Base-by-base conservation (phyloP, 192 early-diverging fungal species). In the Rhizophagus clarus region DNA sequence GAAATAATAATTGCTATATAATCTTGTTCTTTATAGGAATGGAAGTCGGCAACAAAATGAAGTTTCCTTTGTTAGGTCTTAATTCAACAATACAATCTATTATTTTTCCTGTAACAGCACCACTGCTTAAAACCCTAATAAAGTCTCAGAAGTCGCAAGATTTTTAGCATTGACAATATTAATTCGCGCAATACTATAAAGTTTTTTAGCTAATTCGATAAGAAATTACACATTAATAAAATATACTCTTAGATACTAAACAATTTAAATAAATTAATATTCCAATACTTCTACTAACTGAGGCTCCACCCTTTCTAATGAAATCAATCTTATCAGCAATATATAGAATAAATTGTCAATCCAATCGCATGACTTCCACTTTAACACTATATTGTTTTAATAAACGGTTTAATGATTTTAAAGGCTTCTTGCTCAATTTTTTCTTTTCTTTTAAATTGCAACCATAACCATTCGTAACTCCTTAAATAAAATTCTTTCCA, bases 111-210 rank as follows among this genome's bases (percentile, higher is more conserved):
- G 68, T n/a, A 29, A 68, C 4, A 28, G 8, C 10, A 15, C 76
- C 87, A 88, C 87, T 81, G 81, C 84, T 17, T 84, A 73, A 66
- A 8, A 82, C 86, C 24, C 84, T 82, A 26, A 89, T 86, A 66
- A 92, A 76, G 40, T 89, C 82, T 67, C 86, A 88, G 60, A 92
- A 83, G 67, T 89, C 83, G 11, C 83, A 17, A 98, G 83, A n/a
- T 88, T 87, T 60, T 92, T 90, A 4, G 94, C 96, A 75, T 89
- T 87, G 61, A 90, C 79, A 63, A 95, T 85, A 56, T 92, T 88
- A 40, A 97, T 80, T 84, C 95, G 90, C 32, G 94, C 85, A 74
- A 96, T 82, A 67, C 94, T 95, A 45, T 92, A 89, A 17, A 94
- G 92, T 68, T 78, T 78, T 51, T 74, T 47, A n/a, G 28, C 72